Base-by-base conservation (phyloP, 176 grass and related monocot genomes). In the Oryza rufipogon region DNA sequence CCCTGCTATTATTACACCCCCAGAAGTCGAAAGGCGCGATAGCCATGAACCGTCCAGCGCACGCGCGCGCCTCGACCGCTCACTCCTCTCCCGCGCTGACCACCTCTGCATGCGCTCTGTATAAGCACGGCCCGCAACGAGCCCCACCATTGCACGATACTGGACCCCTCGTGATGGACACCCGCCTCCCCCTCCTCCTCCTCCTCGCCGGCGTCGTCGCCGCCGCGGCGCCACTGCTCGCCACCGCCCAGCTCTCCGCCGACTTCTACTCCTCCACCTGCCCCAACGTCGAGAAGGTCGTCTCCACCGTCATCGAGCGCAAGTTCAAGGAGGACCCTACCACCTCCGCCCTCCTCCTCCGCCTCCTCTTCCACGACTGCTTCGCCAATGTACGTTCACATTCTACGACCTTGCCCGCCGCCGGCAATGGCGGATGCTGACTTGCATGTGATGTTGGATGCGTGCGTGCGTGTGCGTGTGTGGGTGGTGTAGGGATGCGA, bases 311-410 rank as follows among this genome's bases (percentile, higher is more conserved):
- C 84, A 86, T 92, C 45, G 56, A 83, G 76, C 61, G 60, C 54
- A 46, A 41, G 15, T 73, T 92, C 80, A 80, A 80, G 71, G 38
- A 4, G 45, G 87, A 92, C 42, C 46, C 84, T 25, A 68, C 66
- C 84, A 79, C 73, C 46, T 46, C 91, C 38, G 56, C 91, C 42
- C 56, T 36, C 65, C 73, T 89, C 38, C 91, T 92, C 84, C 84
- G 91, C 38, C 85, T 89, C 71, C 2, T 85, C 58, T 92, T 92
- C 86, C 86, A 88, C 58, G 86, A 92, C 66, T 92, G 86, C 83
- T 88, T 88, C 74, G 78, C 83, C 3, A 88, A 82, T 73, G 90
- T 85, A 80, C 65, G 74, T 63, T 6, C 20, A 56, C 6, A 6
- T 23, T 63, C 23, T 63, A 60, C 7, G 56, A n/a, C 6, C 0